These are phyloP conservation scores for Flammula alnicola DNA, from an alignment of 1,284 basidiomycete species.

Conservation along the genomic window DNA sequence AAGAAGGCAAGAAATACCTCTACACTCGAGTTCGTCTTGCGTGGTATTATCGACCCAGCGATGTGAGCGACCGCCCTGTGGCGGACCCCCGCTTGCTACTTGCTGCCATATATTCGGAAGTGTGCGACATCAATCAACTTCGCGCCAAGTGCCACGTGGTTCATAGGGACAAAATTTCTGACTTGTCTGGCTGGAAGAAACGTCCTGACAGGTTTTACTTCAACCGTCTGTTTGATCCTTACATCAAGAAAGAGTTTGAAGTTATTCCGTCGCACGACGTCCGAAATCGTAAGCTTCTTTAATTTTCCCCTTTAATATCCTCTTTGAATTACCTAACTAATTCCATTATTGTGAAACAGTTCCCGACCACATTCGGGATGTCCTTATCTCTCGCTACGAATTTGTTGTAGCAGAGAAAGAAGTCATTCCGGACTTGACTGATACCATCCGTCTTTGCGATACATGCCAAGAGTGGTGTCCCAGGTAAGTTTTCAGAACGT, in stretches of 20 bases:
- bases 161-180: constrained; percentile 93
- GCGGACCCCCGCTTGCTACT: constrained; percentile 89
- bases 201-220: constrained; percentile 96
- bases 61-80: constrained; percentile 84
- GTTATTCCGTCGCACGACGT: constrained; percentile 88
- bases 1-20: constrained; percentile 62
- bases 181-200: constrained; percentile 94
- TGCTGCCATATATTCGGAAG: constrained; percentile 94
- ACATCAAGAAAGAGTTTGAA: constrained; percentile 98
- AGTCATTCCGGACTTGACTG: constrained; percentile 89
- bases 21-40: constrained; percentile 86
- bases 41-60: constrained; percentile 92
- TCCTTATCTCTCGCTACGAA: constrained; percentile 85
- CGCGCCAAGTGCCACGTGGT: constrained; percentile 91
- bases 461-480: constrained; percentile 90
- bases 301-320: constrained; percentile 16
- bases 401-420: constrained; percentile 95
- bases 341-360: constrained; percentile 50
- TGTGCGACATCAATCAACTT: constrained; percentile 91
- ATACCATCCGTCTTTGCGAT: constrained; percentile 83
- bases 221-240: constrained; percentile 92
- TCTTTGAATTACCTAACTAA: constrained; percentile 18
- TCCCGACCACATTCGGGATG: constrained; percentile 77
- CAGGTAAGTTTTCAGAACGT: constrained; percentile 56
- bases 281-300: constrained; percentile 77